phyloP scores from a whole-genome alignment of 2,329 filamentous ascomycete species.

The Cercospora nicotianae region DNA sequence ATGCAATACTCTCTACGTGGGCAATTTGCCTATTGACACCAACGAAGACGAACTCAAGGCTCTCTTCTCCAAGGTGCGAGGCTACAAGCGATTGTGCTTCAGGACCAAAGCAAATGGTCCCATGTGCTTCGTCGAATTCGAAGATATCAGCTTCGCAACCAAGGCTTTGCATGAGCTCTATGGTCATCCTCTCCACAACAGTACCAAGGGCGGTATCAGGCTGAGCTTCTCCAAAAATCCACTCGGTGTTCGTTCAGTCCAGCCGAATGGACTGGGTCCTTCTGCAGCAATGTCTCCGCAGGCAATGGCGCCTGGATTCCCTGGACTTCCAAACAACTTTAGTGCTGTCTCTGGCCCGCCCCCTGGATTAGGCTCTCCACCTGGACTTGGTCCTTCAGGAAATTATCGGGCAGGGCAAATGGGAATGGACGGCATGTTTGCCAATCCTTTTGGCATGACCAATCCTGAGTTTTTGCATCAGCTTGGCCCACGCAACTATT shows the following conservation, averaged over 20 bases:
- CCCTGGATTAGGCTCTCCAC: constrained; percentile 74
- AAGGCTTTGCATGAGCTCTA: constrained; percentile 89
- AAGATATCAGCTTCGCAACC: constrained; percentile 87
- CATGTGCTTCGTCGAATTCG: constrained; percentile 99
- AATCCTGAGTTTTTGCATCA: constrained; percentile 28
- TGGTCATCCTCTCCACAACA: constrained; percentile 82
- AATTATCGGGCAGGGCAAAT: constrained; percentile 22
- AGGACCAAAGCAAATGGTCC: constrained; percentile 92
- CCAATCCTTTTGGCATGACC: constrained; percentile 31
- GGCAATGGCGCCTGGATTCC: constrained; percentile 54
- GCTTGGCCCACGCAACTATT: constrained; percentile 28
- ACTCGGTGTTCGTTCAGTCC: constrained; percentile 81
- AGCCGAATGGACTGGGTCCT: constrained; percentile 57
- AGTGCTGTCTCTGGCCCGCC: constrained; percentile 62
- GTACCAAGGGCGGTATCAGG: constrained; percentile 89
- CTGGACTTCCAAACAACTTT: constrained; percentile 66
- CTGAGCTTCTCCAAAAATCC: constrained; percentile 98
- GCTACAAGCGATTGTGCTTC: constrained; percentile 94
- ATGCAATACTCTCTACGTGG: constrained; percentile 96
- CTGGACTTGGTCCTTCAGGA: constrained; percentile 39
- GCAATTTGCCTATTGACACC: constrained; percentile 90
- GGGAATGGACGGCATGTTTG: constrained; percentile 35
- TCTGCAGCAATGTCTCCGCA: constrained; percentile 53
- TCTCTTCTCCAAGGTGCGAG: constrained; percentile 87
- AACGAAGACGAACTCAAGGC: constrained; percentile 94